Evolutionary conservation across 805 yeast species (phyloP).

Genomic region (Schwanniomyces sp.): DNA sequence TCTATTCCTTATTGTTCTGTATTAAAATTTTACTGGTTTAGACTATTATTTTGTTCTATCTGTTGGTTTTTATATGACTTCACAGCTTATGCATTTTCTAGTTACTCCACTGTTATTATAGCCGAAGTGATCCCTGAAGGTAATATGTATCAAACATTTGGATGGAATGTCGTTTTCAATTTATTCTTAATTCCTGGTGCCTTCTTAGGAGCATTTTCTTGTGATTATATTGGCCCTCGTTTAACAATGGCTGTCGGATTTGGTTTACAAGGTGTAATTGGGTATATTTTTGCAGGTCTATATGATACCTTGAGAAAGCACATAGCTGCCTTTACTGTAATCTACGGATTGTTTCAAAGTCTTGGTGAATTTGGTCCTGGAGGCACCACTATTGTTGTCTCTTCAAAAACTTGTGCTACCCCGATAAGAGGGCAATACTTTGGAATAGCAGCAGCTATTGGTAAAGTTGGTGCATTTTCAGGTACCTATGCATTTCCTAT

Average conservation of each 20-base stretch:
- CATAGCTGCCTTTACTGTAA: conserved; percentile 77
- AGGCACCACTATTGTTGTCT: conserved; percentile 82
- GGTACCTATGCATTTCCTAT: conserved; percentile 88
- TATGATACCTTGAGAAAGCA: conserved; percentile 54
- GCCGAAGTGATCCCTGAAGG: conserved; percentile 55
- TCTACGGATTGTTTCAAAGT: conserved; percentile 81
- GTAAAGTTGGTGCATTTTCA: conserved; percentile 88
- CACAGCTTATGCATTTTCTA: conserved; percentile 81
- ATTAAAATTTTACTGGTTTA: conserved; percentile 79
- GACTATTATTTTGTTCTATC: conserved; percentile 64
- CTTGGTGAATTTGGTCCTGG: conserved; percentile 95
- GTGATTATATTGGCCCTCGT: conserved; percentile 91
- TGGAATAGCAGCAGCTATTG: conserved; percentile 86
- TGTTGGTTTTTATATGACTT: conserved; percentile 93
- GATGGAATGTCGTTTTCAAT: conserved; percentile 89
- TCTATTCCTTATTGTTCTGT: conserved; percentile 64
- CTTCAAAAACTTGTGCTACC: conserved; percentile 82
- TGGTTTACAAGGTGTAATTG: conserved; percentile 69
- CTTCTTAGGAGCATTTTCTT: conserved; percentile 71
- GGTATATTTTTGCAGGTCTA: conserved; percentile 77
- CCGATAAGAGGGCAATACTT: conserved; percentile 88
- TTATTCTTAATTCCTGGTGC: conserved; percentile 89
- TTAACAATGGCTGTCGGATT: conserved; percentile 71
- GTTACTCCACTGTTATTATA: conserved; percentile 74
- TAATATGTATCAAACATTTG: conserved; percentile 70